A percentile compares a stretch with the other conserved stretches of the same genome.
phyloP scores from a whole-genome alignment of 2,329 filamentous ascomycete genomes.

The Verticillium zaregamsianum region DNA sequence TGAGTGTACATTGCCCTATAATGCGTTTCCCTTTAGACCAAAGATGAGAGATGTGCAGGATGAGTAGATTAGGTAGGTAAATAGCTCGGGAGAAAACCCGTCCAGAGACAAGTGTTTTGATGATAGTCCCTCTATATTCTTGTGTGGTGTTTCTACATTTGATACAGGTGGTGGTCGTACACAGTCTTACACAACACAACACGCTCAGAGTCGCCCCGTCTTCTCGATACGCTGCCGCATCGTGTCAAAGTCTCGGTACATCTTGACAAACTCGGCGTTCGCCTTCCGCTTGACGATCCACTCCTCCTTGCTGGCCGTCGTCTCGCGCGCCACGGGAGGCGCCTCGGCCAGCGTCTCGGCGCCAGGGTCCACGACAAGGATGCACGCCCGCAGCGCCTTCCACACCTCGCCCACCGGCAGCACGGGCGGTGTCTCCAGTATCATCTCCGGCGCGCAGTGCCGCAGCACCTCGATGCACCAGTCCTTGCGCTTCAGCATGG shows the following conservation, averaged over 20 bases:
- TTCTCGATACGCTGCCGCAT: not conserved
- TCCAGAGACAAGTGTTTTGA: no score
- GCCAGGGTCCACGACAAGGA: slow-evolving; percentile 49
- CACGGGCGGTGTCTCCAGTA: slow-evolving; percentile 48
- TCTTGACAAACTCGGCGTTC: slow-evolving; percentile 25
- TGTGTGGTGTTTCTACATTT: not conserved
- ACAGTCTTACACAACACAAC: not conserved
- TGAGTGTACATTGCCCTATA: no score
- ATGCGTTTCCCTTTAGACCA: no score
- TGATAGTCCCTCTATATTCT: not conserved
- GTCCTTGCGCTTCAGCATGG: slow-evolving; percentile 34
- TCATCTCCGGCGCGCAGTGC: slow-evolving; percentile 57
- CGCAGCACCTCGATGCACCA: slow-evolving; percentile 44
- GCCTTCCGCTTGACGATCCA: slow-evolving; percentile 5
- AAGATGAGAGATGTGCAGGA: no score
- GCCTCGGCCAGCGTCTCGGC: slow-evolving; percentile 30
- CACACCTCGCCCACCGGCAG: slow-evolving; percentile 37
- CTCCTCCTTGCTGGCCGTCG: not conserved
- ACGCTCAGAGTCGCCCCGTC: not conserved
- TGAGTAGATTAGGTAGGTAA: no score
- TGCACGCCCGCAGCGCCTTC: slow-evolving; percentile 46
- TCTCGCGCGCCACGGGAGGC: slow-evolving; percentile 2
- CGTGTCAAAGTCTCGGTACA: slow-evolving; percentile 13
- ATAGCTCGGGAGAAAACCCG: no score
- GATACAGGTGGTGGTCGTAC: not conserved